Evolutionary conservation across 2,329 filamentous ascomycete species (phyloP).

Genomic region (Xylariaceae sp.): DNA sequence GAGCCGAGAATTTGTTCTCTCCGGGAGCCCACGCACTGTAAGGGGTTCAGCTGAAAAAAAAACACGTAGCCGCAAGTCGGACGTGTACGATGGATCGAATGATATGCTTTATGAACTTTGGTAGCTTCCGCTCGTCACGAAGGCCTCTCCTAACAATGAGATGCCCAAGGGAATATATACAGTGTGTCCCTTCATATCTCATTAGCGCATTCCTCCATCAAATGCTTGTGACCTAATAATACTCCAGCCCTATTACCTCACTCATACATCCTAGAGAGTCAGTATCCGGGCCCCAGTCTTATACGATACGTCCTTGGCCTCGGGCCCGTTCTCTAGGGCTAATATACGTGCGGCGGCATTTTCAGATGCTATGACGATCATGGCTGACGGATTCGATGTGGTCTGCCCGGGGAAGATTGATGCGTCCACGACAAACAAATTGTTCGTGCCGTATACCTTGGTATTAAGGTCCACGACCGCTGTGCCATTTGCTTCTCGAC

Average conservation of each 20-base stretch:
- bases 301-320: conserved; percentile 13
- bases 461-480: conserved; percentile 61
- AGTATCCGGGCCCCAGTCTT: conserved; percentile 23
- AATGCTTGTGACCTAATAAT: no score
- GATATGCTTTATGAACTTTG: no score
- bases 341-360: conserved; percentile 32
- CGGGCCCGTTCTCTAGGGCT: conserved; percentile 24
- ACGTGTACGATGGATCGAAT: no score
- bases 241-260: no score
- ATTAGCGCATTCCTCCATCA: no score
- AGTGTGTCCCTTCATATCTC: no score
- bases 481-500: conserved; percentile 47
- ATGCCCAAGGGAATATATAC: no score
- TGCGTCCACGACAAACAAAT: conserved; percentile 65
- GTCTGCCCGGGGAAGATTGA: conserved; percentile 67
- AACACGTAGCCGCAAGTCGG: no score
- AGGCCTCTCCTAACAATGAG: no score
- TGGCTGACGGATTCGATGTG: conserved; percentile 58
- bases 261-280: conserved; percentile 6
- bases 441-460: conserved; percentile 66
- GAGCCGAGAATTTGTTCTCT: conserved; percentile 19
- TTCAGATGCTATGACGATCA: conserved; percentile 39
- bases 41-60: no score
- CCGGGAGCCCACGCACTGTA: neutral
- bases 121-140: no score